Evolutionary conservation across 208 protist genomes (phyloP).

Genomic region (Phytomonas sp.): DNA sequence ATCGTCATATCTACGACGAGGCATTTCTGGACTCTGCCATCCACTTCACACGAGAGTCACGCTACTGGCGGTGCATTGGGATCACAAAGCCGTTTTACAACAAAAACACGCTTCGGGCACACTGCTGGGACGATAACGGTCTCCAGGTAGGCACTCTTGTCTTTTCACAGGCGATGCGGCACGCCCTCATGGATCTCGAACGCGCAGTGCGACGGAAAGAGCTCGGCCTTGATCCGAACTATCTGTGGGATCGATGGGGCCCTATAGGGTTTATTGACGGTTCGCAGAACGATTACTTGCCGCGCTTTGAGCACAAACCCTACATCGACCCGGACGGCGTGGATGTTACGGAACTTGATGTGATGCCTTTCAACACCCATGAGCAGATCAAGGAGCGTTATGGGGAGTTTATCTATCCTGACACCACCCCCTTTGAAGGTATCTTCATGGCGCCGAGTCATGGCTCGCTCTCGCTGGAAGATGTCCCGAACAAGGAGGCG

Average conservation of each 20-base stretch:
- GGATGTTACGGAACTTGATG: constrained; percentile 81
- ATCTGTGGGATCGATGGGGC: constrained; percentile 87
- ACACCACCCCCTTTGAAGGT: constrained; percentile 44
- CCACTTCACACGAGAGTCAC: constrained; percentile 71
- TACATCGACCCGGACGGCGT: constrained; percentile 88
- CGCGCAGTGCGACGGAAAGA: constrained; percentile 77
- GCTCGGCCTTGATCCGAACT: constrained; percentile 75
- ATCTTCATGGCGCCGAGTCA: constrained; percentile 63
- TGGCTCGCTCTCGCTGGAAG: constrained; percentile 57
- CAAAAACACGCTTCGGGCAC: constrained; percentile 66
- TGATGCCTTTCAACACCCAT: constrained; percentile 83
- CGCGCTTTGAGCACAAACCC: constrained; percentile 81
- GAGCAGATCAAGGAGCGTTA: constrained; percentile 86
- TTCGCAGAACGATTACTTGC: constrained; percentile 66
- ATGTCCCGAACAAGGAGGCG: constrained; percentile 44
- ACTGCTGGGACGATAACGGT: constrained; percentile 85
- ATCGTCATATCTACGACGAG: constrained; percentile 50
- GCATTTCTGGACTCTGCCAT: constrained; percentile 68
- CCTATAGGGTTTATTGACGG: constrained; percentile 89
- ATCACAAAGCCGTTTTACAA: constrained; percentile 89
- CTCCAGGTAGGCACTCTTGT: constrained; percentile 76
- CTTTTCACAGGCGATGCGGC: constrained; percentile 82
- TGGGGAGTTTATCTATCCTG: constrained; percentile 74
- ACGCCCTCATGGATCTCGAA: constrained; percentile 87
- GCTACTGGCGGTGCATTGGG: constrained; percentile 88